phyloP scores from a whole-genome alignment of 2,329 filamentous ascomycete species.

The Pseudocercospora musae region DNA sequence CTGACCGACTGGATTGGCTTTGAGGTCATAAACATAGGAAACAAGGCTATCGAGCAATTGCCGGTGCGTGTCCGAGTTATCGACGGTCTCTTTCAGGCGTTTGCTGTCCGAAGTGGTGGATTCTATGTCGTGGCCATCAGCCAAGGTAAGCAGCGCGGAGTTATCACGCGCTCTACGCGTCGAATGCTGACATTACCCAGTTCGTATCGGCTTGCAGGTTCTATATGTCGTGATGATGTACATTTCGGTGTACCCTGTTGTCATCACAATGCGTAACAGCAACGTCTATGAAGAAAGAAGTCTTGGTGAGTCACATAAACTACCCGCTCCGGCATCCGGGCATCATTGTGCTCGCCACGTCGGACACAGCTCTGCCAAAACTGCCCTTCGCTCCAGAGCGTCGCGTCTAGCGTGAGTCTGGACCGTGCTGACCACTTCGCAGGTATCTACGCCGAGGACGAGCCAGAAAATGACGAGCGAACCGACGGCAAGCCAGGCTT shows the following conservation, averaged over 20 bases:
- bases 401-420: too few species aligned
- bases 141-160: background rate
- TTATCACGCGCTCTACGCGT: background rate
- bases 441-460: conserved; percentile 50
- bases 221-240: conserved; percentile 65
- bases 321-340: background rate
- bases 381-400: too few species aligned
- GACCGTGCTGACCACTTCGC: background rate
- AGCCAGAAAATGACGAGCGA: conserved; percentile 9
- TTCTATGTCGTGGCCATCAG: conserved; percentile 47
- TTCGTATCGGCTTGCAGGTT: conserved; percentile 56
- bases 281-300: conserved; percentile 62
- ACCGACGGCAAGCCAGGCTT: conserved; percentile 3
- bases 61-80: conserved; percentile 49
- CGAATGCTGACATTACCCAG: conserved; percentile 30
- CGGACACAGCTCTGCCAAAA: background rate
- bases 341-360: background rate
- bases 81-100: conserved; percentile 58
- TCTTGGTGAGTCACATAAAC: conserved; percentile 37
- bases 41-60: conserved; percentile 48
- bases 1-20: conserved; percentile 52
- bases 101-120: conserved; percentile 50
- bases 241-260: conserved; percentile 60
- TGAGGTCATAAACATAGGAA: conserved; percentile 56
- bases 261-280: conserved; percentile 58